Percentiles rank a stretch among this genome's conserved stretches.
These are phyloP conservation scores for Cryoendolithus antarcticus DNA, from an alignment of 2,329 filamentous ascomycete species.

Conservation along the genomic window DNA sequence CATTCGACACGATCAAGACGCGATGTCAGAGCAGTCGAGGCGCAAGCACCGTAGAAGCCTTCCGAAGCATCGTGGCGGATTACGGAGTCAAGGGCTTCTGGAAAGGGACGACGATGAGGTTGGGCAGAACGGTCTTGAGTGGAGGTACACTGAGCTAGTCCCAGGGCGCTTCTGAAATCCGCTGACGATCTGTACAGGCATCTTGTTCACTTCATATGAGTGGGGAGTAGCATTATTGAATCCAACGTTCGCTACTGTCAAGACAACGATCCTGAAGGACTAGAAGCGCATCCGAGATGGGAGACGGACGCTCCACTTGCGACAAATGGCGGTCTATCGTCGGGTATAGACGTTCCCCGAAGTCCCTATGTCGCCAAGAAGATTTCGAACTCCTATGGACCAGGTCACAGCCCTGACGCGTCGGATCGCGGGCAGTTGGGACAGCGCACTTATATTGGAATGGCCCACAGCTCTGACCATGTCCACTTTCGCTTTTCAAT, in stretches of 20 bases:
- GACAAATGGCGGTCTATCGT: no score
- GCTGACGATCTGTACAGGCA: slow-evolving; percentile 23
- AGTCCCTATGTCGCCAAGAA: no score
- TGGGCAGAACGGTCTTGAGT: slow-evolving; percentile 51
- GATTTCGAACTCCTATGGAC: no score
- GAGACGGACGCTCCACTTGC: no score
- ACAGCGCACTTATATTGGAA: no score
- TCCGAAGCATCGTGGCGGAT: slow-evolving; percentile 42
- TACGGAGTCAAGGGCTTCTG: slow-evolving; percentile 50
- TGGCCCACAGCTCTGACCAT: no score
- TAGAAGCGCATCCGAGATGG: background rate
- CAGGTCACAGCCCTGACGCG: no score
- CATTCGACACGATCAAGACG: slow-evolving; percentile 54
- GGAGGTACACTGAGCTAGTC: slow-evolving; percentile 28
- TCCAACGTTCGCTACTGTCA: slow-evolving; percentile 17
- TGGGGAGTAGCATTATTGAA: slow-evolving; percentile 39
- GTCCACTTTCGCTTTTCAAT: no score
- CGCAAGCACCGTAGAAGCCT: slow-evolving; percentile 44
- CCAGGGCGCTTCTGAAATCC: no score
- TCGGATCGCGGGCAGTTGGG: no score
- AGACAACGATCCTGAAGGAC: slow-evolving; percentile 1
- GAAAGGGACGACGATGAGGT: slow-evolving; percentile 56
- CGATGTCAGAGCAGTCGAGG: slow-evolving; percentile 47
- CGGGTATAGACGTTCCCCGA: no score
- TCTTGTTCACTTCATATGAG: slow-evolving; percentile 53